phyloP scores from a whole-genome alignment of 306 rosid genomes.

The Potentilla sterilis region DNA sequence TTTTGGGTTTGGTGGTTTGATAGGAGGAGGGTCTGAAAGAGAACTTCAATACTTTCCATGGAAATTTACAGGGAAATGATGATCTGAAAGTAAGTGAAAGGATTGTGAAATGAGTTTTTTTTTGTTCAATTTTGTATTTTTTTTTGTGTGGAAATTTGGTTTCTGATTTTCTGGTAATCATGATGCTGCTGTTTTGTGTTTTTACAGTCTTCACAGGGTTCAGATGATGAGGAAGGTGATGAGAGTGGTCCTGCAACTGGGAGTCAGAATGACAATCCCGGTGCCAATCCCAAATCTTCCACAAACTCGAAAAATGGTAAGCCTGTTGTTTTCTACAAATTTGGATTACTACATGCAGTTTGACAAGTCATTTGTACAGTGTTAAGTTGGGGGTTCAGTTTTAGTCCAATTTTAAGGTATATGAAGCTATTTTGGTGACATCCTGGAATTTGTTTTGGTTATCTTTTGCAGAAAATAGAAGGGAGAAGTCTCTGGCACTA shows the following conservation, averaged over 20 bases:
- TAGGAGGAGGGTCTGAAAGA: conserved; percentile 70
- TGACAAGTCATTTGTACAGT: neutral
- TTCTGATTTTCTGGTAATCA: neutral
- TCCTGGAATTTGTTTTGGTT: neutral
- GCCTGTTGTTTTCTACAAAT: neutral
- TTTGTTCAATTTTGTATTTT: neutral
- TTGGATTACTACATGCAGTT: neutral
- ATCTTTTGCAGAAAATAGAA: conserved; percentile 57
- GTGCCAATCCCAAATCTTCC: conserved; percentile 30
- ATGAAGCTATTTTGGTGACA: neutral
- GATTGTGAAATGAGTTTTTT: neutral
- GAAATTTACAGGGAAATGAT: conserved; percentile 36
- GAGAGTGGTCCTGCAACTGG: conserved; percentile 55
- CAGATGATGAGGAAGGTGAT: conserved; percentile 72
- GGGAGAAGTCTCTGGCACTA: conserved; percentile 88
- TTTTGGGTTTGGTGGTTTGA: conserved; percentile 13
- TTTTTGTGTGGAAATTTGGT: neutral
- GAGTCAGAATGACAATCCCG: conserved; percentile 63
- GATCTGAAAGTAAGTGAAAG: conserved; percentile 39
- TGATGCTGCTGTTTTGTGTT: too few relatives aligned
- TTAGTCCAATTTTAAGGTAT: neutral
- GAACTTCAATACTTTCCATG: conserved; percentile 33
- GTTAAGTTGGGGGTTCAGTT: neutral
- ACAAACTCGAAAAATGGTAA: conserved; percentile 42
- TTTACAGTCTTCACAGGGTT: conserved; percentile 33